A percentile compares a stretch with the other conserved stretches of the same genome.
Conservation (phyloP, 2,329 filamentous ascomycete species). For the Lachnum nothofagi region DNA sequence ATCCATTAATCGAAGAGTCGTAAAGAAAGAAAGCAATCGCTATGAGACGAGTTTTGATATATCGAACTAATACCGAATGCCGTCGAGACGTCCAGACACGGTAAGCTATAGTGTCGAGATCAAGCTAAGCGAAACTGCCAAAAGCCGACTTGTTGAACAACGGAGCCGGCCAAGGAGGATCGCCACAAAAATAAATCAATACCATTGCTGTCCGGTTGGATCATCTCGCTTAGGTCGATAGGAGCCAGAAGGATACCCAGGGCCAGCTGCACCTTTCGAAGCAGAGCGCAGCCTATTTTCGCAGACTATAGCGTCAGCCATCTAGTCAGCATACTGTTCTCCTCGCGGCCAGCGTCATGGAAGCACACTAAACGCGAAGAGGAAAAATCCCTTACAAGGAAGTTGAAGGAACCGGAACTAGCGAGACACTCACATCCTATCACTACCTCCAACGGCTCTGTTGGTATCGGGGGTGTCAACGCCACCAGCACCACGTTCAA, state of each 20-base stretch:
- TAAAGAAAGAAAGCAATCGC: slow-evolving; percentile 30
- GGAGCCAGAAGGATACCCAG: slow-evolving; percentile 41
- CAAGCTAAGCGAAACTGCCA: slow-evolving; percentile 27
- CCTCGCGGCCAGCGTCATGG: slow-evolving; percentile 67
- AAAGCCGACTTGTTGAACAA: slow-evolving; percentile 24
- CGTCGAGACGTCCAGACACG: slow-evolving; percentile 25
- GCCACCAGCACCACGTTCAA: slow-evolving; percentile 57
- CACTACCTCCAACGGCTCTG: slow-evolving; percentile 72
- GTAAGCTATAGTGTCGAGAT: slow-evolving; percentile 26
- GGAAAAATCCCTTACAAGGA: slow-evolving; percentile 79
- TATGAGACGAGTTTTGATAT: slow-evolving; percentile 31
- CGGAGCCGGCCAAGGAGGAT: slow-evolving; percentile 27
- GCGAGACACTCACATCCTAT: slow-evolving; percentile 88
- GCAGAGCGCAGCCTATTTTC: slow-evolving; percentile 82
- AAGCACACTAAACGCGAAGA: slow-evolving; percentile 79
- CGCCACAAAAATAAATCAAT: slow-evolving; percentile 30
- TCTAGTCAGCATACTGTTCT: slow-evolving; percentile 67
- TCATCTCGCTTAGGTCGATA: slow-evolving; percentile 50
- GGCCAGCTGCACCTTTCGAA: slow-evolving; percentile 61
- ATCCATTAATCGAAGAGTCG: slow-evolving; percentile 30
- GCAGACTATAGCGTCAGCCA: slow-evolving; percentile 78
- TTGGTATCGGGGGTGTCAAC: slow-evolving; percentile 66
- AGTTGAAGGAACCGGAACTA: slow-evolving; percentile 62
- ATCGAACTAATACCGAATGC: slow-evolving; percentile 24
- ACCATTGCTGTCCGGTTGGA: slow-evolving; percentile 34